Evolutionary conservation across 2,329 filamentous ascomycete species (phyloP), one percentile per base, ranked within the genome.

Genomic region (Fusarium siculi): DNA sequence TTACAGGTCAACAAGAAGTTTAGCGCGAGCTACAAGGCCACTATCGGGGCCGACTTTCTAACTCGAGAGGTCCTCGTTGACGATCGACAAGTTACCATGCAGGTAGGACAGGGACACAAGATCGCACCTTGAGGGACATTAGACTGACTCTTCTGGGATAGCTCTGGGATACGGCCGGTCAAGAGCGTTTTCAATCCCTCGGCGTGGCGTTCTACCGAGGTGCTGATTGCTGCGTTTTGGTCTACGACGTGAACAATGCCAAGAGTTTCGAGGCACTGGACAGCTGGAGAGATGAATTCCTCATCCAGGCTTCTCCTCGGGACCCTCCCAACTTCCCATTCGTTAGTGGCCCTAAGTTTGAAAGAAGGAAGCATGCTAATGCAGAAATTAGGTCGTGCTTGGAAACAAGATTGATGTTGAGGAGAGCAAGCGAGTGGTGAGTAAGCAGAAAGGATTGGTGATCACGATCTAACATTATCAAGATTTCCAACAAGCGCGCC

Each of bases 371-470:
- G 25, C 44, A 21, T 54, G 39, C 75, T 81, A 58, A 82, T 67
- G 19, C n/a, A 39, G 44, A 10, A 39, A 28, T 64, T 76, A 96
- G 93, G 93, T 97, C 68, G 96, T 99, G 43, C 90, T 99, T 66
- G 96, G 96, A 65, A 99, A 99, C 89, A 99, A 99, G 89, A 97
- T 99, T 79, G 96, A 99, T 85, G 92, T 98, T 50, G 96, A 98
- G 82, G 96, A 98, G 85, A 97, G 93, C 87, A 98, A 98, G 88
- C 90, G 96, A 82, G 94, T 96, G 87, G 93, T 93, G 81, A 28
- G 67, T 63, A 5, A 36, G 34, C 39, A 10, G 7, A 32, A 42
- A 9, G 23, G 14, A 21, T 12, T 42, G 34, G 32, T 32, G 44
- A 52, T 54, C 57, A n/a, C 10, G 14, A 34, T 73, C 63, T 70